Evolutionary conservation across 164 flowering plant species (phyloP), one percentile per base, ranked within the genome.

Genomic region (Taxillus chinensis): DNA sequence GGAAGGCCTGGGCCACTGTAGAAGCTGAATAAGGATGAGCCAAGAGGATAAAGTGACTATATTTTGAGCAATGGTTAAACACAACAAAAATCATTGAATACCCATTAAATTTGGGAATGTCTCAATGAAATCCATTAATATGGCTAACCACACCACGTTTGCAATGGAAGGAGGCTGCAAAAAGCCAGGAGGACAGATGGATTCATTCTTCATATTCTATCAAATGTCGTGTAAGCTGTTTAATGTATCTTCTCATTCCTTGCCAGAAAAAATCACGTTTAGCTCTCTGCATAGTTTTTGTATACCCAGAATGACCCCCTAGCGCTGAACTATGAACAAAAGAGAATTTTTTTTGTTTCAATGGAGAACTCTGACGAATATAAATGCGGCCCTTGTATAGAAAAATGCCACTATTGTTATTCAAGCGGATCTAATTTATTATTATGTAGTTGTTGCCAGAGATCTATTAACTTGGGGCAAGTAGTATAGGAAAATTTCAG

Each of bases 1-100:
- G 7, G 10, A 43, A 43, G 10, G 46, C 46, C 46, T 43, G 10
- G 46, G 46, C 46, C 7, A 9, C 66, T 5, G 3, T 7, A 14
- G 37, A 39, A 0, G 63, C 41, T 1, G 59, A 41, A 52, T 39
- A 53, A 1, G 71, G 67, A 41, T 63, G 63, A 37, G 57, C 11
- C 3, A 63, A 3, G 4, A 62, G 16, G 5, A 48, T 49, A 27
- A 68, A 68, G 41, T 62, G 66, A 2, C 37, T n/a, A 11, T 61
- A 61, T 13, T 67, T 67, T 2, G 57, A 55, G 9, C 63, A 39
- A 7, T 66, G 51, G 63, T 68, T 67, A 2, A 68, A 63, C 41
- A 57, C 67, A 0, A 62, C 67, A 6, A 63, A 13, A 2, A 68
- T 13, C 5, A 38, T 38, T 0, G 41, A n/a, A 8, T 63, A 49